Conservation (phyloP, 345 rosid species). For the Turritis glabra region DNA sequence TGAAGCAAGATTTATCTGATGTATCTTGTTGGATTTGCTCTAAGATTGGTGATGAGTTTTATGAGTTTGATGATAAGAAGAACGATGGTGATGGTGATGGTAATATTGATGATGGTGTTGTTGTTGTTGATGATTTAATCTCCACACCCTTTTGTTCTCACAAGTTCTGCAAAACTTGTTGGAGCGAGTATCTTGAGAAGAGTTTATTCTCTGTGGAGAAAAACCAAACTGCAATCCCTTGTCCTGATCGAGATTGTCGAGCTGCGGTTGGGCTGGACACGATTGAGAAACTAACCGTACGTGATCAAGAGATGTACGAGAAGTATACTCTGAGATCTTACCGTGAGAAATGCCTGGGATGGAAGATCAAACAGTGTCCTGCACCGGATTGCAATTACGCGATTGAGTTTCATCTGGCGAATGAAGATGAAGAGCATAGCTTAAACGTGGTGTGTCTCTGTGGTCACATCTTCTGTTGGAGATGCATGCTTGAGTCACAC, state of each 20-base stretch:
- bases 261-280: conserved; percentile 25
- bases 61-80: background rate
- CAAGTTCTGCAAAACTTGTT: conserved; percentile 14
- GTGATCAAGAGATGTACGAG: conserved; percentile 1
- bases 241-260: conserved; percentile 18
- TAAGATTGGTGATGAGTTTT: background rate
- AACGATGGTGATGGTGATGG: background rate
- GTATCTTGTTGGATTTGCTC: background rate
- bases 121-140: background rate
- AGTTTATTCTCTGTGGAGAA: background rate
- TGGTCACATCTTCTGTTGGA: conserved; percentile 31
- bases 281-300: conserved; percentile 7
- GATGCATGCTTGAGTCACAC: conserved; percentile 30
- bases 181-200: conserved; percentile 14
- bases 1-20: background rate
- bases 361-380: conserved; percentile 22
- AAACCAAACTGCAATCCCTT: background rate
- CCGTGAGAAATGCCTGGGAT: background rate
- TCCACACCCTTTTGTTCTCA: conserved; percentile 34
- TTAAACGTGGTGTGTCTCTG: conserved; percentile 31
- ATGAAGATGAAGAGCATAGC: background rate
- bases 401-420: background rate
- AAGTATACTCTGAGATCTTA: conserved; percentile 18
- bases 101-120: background rate
- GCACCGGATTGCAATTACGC: background rate